Conservation (phyloP, 768 basidiomycete species). For the Cystofilobasidium ferigula region DNA sequence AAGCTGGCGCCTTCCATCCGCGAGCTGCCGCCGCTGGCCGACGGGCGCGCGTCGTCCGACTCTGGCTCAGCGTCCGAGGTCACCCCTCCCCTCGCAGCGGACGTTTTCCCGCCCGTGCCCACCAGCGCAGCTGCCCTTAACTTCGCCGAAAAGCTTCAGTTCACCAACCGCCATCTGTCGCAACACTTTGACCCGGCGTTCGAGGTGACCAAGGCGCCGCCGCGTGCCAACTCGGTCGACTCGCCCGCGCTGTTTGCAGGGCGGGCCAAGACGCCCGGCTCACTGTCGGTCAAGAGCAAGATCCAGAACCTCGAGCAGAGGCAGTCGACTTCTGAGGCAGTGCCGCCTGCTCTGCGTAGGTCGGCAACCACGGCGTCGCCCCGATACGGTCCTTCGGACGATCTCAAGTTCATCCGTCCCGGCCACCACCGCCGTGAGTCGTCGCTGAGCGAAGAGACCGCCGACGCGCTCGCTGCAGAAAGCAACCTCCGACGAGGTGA, state of each 20-base stretch:
- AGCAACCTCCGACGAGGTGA: neutral
- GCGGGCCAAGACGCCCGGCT: neutral
- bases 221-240: slow-evolving; percentile 11
- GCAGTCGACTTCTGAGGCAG: neutral
- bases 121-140: neutral
- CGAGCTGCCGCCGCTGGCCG: neutral
- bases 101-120: neutral
- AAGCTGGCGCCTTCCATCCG: neutral
- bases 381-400: neutral
- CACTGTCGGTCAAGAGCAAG: slow-evolving; percentile 23
- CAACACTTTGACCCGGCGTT: neutral
- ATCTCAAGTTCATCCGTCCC: neutral
- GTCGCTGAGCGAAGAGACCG: neutral
- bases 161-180: neutral
- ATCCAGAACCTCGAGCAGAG: slow-evolving; percentile 18
- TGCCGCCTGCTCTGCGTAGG: neutral
- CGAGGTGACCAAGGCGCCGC: neutral
- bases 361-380: slow-evolving; percentile 8
- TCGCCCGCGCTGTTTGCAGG: neutral
- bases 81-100: slow-evolving; percentile 10
- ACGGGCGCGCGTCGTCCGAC: slow-evolving; percentile 9
- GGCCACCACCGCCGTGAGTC: neutral
- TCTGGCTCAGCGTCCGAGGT: slow-evolving; percentile 21
- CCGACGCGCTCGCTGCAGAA: neutral
- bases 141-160: slow-evolving; percentile 2